These are phyloP conservation scores for Vigna hirtella DNA, from an alignment of 306 rosid genomes.

Conservation along the genomic window DNA sequence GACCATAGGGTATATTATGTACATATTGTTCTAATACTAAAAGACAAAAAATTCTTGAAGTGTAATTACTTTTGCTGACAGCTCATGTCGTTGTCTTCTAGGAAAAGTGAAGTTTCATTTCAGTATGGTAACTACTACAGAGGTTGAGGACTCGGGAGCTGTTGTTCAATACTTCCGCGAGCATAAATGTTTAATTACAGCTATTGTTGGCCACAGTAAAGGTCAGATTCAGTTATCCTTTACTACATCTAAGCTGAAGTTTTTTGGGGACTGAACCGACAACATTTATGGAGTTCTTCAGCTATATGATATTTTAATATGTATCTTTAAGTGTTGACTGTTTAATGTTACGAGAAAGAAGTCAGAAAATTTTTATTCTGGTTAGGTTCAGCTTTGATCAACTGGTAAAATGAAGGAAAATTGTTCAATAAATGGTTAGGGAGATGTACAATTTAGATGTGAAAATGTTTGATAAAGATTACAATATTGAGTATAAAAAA, in stretches of 20 bases:
- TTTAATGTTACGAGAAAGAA: constrained; percentile 19
- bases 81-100: constrained; percentile 44
- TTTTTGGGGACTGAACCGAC: constrained; percentile 32
- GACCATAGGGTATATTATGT: too few species aligned
- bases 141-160: constrained; percentile 76
- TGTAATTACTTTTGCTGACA: background rate
- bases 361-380: constrained; percentile 2
- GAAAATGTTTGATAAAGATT: constrained; percentile 28
- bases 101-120: constrained; percentile 93
- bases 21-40: constrained; percentile 9
- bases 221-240: constrained; percentile 55
- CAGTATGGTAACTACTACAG: constrained; percentile 84
- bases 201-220: constrained; percentile 92
- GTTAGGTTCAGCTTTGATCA: constrained; percentile 6
- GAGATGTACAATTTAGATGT: constrained; percentile 7
- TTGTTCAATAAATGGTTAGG: constrained; percentile 9
- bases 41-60: constrained; percentile 23
- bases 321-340: constrained; percentile 3
- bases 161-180: constrained; percentile 69
- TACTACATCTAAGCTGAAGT: constrained; percentile 33
- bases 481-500: constrained; percentile 7
- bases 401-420: constrained; percentile 22
- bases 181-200: constrained; percentile 53
- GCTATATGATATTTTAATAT: background rate
- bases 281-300: constrained; percentile 9